These are phyloP conservation scores for Haematococcus sp. DNA, from an alignment of 139 green algal species.

Conservation along the genomic window DNA sequence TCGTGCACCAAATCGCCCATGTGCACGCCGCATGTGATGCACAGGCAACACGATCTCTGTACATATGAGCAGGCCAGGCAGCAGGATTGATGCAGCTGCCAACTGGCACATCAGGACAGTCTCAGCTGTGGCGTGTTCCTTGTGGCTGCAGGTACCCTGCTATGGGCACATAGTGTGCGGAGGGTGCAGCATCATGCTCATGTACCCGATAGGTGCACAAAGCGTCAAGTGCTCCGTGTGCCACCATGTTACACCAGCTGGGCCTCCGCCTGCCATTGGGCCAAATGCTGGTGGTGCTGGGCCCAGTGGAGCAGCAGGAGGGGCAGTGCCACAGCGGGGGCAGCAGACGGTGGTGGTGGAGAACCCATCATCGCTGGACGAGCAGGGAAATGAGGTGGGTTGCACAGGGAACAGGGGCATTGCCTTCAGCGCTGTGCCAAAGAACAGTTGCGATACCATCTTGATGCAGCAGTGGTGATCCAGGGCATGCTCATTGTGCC, in stretches of 20 bases:
- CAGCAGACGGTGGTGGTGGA: slow-evolving; percentile 78
- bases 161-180: slow-evolving; percentile 83
- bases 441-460: too few relatives aligned
- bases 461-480: too few relatives aligned
- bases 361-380: slow-evolving; percentile 72
- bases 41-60: too few relatives aligned
- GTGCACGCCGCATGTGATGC: neutral
- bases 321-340: neutral
- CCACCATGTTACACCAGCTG: slow-evolving; percentile 76
- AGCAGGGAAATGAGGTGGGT: slow-evolving; percentile 71
- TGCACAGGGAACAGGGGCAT: neutral
- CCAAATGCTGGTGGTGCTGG: neutral
- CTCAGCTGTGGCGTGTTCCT: too few relatives aligned
- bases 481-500: too few relatives aligned
- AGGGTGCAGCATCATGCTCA: slow-evolving; percentile 85
- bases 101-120: too few relatives aligned
- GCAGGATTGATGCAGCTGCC: too few relatives aligned
- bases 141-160: slow-evolving; percentile 43
- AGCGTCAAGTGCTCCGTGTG: slow-evolving; percentile 94
- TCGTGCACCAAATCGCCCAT: neutral
- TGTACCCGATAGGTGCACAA: slow-evolving; percentile 84
- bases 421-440: neutral
- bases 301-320: neutral
- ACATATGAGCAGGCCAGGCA: too few relatives aligned
- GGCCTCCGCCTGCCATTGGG: neutral